These are phyloP conservation scores for Fusarium palustre DNA, from an alignment of 2,329 filamentous ascomycete species.

Conservation along the genomic window DNA sequence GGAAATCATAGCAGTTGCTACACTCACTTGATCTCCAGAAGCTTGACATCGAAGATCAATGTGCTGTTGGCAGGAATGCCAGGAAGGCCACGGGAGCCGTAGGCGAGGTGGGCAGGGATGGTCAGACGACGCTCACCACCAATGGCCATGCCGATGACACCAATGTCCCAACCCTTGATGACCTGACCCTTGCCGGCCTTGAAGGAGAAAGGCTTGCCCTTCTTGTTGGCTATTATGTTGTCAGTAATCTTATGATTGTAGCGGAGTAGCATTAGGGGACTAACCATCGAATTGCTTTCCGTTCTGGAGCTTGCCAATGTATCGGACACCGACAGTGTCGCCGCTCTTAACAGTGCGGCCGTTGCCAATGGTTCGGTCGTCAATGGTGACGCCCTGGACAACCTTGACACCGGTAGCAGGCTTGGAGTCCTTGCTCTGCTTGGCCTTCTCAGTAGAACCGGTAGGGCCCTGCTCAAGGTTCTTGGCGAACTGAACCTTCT, in stretches of 20 bases:
- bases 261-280: slow-evolving; percentile 54
- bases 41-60: slow-evolving; percentile 91
- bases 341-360: slow-evolving; percentile 90
- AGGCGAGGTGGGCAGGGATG: slow-evolving; percentile 87
- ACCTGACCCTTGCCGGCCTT: slow-evolving; percentile 95
- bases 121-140: slow-evolving; percentile 94
- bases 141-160: slow-evolving; percentile 89
- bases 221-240: slow-evolving; percentile 84
- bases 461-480: slow-evolving; percentile 98
- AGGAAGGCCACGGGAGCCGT: slow-evolving; percentile 84
- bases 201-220: slow-evolving; percentile 96
- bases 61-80: slow-evolving; percentile 93
- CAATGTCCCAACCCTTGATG: slow-evolving; percentile 99
- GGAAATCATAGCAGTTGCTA: slow-evolving; percentile 8
- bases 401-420: slow-evolving; percentile 76
- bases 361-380: slow-evolving; percentile 92
- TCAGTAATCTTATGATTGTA: slow-evolving; percentile 34
- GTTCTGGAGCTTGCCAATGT: slow-evolving; percentile 96
- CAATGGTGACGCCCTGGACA: slow-evolving; percentile 89
- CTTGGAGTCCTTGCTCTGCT: slow-evolving; percentile 52
- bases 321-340: slow-evolving; percentile 91
- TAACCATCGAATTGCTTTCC: slow-evolving; percentile 95
- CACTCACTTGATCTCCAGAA: slow-evolving; percentile 82
- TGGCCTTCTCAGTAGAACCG: slow-evolving; percentile 67
- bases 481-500: slow-evolving; percentile 99